Conservation (phyloP, 2,329 filamentous ascomycete species). For the Sporothrix curviconia region DNA sequence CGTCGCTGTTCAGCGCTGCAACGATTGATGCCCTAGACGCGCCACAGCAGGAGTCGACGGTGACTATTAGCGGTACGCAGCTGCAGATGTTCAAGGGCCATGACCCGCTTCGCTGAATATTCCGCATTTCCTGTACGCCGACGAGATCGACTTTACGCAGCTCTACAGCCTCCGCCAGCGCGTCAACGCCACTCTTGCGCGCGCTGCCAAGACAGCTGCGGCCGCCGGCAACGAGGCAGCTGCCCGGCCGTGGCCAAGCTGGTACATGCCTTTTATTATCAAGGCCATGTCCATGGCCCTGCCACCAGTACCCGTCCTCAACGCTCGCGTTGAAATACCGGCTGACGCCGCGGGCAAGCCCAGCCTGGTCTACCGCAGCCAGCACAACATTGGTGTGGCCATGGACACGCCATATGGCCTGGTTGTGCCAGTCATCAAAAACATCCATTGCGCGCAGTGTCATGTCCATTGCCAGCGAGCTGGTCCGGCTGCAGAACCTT, state of each 20-base stretch:
- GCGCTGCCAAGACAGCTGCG: slow-evolving; percentile 17
- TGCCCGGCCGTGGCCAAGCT: slow-evolving; percentile 55
- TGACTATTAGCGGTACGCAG: slow-evolving; percentile 71
- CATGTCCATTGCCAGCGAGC: slow-evolving; percentile 67
- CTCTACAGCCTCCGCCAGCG: slow-evolving; percentile 66
- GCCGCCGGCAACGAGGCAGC: slow-evolving; percentile 26
- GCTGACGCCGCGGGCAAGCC: slow-evolving; percentile 49
- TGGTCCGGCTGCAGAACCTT: slow-evolving; percentile 64
- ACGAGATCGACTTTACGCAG: slow-evolving; percentile 75
- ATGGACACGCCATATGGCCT: slow-evolving; percentile 89
- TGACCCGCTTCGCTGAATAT: slow-evolving; percentile 89
- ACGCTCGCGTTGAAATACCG: slow-evolving; percentile 67
- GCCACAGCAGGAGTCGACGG: slow-evolving; percentile 60
- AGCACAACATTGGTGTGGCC: slow-evolving; percentile 92
- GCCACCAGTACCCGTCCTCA: slow-evolving; percentile 77
- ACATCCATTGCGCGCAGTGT: slow-evolving; percentile 74
- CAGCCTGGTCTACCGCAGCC: slow-evolving; percentile 66
- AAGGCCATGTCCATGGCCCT: slow-evolving; percentile 89
- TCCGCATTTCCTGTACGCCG: slow-evolving; percentile 92
- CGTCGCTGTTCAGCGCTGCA: slow-evolving; percentile 28
- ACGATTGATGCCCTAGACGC: slow-evolving; percentile 24
- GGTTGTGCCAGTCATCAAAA: slow-evolving; percentile 83
- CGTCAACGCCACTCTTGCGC: slow-evolving; percentile 59
- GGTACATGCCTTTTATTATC: slow-evolving; percentile 84
- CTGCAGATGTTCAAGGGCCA: slow-evolving; percentile 94